Base-by-base conservation (phyloP, 306 rosid species). In the Nissolia schottii region DNA sequence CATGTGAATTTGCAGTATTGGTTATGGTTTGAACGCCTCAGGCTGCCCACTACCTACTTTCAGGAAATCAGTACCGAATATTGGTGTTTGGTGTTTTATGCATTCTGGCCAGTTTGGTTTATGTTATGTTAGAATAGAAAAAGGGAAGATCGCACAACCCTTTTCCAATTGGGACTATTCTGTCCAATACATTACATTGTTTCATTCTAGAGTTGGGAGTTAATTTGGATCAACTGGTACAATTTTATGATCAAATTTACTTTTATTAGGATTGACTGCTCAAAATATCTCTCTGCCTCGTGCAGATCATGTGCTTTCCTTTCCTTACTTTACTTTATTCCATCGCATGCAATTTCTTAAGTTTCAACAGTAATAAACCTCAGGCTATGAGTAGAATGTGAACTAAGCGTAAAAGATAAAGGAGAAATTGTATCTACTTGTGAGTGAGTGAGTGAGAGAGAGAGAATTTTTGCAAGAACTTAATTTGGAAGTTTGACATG, bases 11-110 rank as follows among this genome's bases (percentile, higher is more conserved):
- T 14, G 77, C 43, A 35, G 59, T 29, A 56, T 43, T 70, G 27
- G 65, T 70, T 68, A n/a, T n/a, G n/a, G n/a, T n/a, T n/a, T n/a
- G 54, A 77, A 61, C 12, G 43, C 75, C 40, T 50, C 22, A 14
- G 22, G 37, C 51, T 45, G 57, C 74, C 77, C 31, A 72, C 53
- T 60, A 67, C 74, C 49, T 16, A 38, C 45, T 37, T 22, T 51
- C 22, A 32, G 48, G 51, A 60, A 73, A 31, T 35, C 40, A 48
- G 37, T 6, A 37, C 16, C 13, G 37, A 60, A 72, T 45, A 29
- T 71, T 23, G 34, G 34, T 12, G 20, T 58, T 58, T 41, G 29
- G 54, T 25, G 29, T 34, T 68, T 16, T 71, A 57, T 38, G n/a
- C 59, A 43, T 29, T 45, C 25, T 60, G 27, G 48, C 50, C 61